Percentiles rank a stretch among this genome's conserved stretches.
These are phyloP conservation scores for Pyrenophora graminea DNA, from an alignment of 2,329 filamentous ascomycete species.

Conservation along the genomic window DNA sequence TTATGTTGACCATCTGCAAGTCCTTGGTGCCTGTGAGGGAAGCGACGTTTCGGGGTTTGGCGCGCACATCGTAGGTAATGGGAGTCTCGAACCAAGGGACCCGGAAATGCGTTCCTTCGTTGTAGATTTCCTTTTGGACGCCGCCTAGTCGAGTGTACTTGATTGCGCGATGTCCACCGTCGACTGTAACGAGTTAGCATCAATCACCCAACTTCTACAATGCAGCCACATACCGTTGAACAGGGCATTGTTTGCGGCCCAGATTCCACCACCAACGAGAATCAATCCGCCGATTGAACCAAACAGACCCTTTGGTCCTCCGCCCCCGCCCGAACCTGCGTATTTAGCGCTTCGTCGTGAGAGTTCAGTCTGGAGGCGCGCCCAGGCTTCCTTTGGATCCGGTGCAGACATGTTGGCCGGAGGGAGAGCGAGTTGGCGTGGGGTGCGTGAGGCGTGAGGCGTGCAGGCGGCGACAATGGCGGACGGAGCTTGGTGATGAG, in stretches of 20 bases:
- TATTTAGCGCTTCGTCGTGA: constrained; percentile 51
- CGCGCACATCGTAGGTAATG: constrained; percentile 95
- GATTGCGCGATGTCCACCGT: constrained; percentile 98
- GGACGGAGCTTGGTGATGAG: constrained; percentile 33
- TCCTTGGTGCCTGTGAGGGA: constrained; percentile 98
- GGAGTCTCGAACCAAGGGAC: constrained; percentile 98
- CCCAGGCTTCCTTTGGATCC: constrained; percentile 69
- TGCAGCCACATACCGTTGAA: constrained; percentile 63
- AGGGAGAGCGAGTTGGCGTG: constrained; percentile 29
- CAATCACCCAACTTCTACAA: not conserved
- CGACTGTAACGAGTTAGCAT: constrained; percentile 61
- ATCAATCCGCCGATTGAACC: constrained; percentile 60
- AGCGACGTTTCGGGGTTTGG: constrained; percentile 93
- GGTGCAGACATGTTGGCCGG: constrained; percentile 41
- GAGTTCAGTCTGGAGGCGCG: constrained; percentile 66
- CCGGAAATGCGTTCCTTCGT: constrained; percentile 93
- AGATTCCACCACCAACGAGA: constrained; percentile 58
- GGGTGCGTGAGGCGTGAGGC: constrained; percentile 41
- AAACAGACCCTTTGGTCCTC: constrained; percentile 56
- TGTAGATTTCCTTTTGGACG: constrained; percentile 95
- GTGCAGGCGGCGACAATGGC: constrained; percentile 30
- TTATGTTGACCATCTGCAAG: constrained; percentile 99
- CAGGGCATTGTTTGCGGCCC: constrained; percentile 65
- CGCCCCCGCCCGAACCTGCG: constrained; percentile 55
- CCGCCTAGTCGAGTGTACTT: constrained; percentile 93